Percentiles rank a stretch among this genome's conserved stretches.
Evolutionary conservation across 2,329 filamentous ascomycete species (phyloP).

Genomic region (Pseudogymnoascus pannorum): DNA sequence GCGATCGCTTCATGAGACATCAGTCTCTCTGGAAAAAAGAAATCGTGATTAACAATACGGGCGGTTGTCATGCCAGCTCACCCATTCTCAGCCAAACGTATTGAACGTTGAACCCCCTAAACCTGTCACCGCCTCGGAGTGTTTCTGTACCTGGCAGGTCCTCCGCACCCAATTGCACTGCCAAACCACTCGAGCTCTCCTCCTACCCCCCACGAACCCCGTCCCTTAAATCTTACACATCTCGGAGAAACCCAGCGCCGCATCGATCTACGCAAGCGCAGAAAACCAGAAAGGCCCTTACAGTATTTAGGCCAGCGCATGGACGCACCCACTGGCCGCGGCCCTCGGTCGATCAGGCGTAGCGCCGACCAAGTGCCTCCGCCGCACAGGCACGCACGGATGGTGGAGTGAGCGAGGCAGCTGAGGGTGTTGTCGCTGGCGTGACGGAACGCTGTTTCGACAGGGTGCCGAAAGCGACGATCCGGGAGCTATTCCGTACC

Average conservation of each 20-base stretch:
- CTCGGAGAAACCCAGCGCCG: background rate
- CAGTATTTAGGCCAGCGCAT: background rate
- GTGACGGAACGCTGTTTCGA: background rate
- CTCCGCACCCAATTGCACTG: background rate
- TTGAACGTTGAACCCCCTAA: background rate
- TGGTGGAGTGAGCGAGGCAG: background rate
- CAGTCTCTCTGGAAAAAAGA: background rate
- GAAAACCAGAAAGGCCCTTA: background rate
- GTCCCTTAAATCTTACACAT: background rate
- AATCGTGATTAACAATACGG: background rate
- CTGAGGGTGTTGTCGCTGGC: background rate
- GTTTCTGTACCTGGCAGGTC: background rate
- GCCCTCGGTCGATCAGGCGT: background rate
- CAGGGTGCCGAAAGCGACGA: background rate
- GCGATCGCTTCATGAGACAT: background rate
- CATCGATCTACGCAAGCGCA: background rate
- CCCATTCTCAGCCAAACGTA: background rate
- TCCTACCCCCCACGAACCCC: background rate
- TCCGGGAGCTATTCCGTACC: constrained; percentile 1
- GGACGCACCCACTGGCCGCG: background rate
- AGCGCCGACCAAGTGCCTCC: background rate
- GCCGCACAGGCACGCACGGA: background rate
- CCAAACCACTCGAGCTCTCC: background rate
- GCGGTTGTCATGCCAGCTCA: background rate
- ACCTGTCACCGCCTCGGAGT: background rate